Evolutionary conservation across 257 asterid genomes (phyloP), one percentile per base, ranked within the genome.

Genomic region (Petrea volubilis): DNA sequence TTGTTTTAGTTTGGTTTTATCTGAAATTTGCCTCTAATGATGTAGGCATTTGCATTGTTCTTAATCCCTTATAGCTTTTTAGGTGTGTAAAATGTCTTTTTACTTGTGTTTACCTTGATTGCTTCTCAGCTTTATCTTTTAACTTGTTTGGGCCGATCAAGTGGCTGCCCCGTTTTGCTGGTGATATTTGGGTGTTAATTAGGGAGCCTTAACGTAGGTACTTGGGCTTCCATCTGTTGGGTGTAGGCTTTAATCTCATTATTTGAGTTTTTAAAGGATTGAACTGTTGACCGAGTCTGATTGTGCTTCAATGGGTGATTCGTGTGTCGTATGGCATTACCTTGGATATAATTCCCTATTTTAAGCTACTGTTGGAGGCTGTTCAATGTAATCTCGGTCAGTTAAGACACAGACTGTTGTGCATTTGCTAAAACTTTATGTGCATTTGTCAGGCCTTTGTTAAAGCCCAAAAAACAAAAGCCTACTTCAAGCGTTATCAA

Each of bases 401-500:
- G n/a, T n/a, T n/a, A n/a, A n/a, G n/a, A n/a, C n/a, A n/a, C n/a
- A n/a, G n/a, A n/a, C n/a, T n/a, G n/a, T 56, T 24, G 15, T 41
- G 43, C 43, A 51, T 43, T 52, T 34, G 57, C 53, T 70, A 24
- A 67, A 33, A 15, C 41, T 23, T 18, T 9, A 0, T 21, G 9
- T 41, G 46, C 23, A 14, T n/a, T 8, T 25, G 14, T 3, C 60
- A 81, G 89, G 81, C 58, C 11, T 85, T 82, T 34, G 84, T 80
- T 28, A 85, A 82, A 67, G 53, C 84, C 7, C 87, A 75, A 61
- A 85, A 82, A 71, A 9, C 79, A 1, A 79, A 47, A 29, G 87
- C 90, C 29, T 85, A 85, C 72, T 85, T 77, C 82, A 85, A 85
- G 80, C 73, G 90, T 23, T 85, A 60, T 40, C 90, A 85, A 68